Percentiles rank a stretch among this genome's conserved stretches.
Evolutionary conservation across 345 rosid genomes (phyloP).

Genomic region (Abelmoschus esculentus): DNA sequence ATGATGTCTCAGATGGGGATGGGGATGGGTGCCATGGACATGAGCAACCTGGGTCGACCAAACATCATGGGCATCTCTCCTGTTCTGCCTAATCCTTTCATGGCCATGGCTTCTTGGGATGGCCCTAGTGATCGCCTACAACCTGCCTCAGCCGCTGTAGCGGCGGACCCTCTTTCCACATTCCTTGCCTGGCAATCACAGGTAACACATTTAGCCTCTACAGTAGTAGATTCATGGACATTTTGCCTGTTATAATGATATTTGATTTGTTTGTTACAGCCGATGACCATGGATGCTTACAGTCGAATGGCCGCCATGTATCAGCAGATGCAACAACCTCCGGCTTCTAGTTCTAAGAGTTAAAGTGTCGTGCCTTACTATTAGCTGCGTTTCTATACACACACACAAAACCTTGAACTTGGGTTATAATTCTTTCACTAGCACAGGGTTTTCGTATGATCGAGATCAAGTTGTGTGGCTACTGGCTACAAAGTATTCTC

Average conservation of each 20-base stretch:
- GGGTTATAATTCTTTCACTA: constrained; percentile 5
- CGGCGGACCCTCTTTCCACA: constrained; percentile 56
- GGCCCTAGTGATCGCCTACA: constrained; percentile 35
- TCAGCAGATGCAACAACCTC: constrained; percentile 75
- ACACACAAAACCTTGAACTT: not conserved
- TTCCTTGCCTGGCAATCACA: constrained; percentile 70
- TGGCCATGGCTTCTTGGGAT: constrained; percentile 64
- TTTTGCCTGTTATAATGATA: not conserved
- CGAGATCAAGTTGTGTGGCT: not conserved
- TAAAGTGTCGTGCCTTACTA: constrained; percentile 6
- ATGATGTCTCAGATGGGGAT: constrained; percentile 51
- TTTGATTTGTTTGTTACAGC: constrained; percentile 29
- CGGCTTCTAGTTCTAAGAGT: constrained; percentile 47
- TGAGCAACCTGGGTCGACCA: constrained; percentile 46
- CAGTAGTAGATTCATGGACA: not conserved
- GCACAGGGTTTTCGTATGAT: constrained; percentile 4
- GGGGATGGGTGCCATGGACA: constrained; percentile 67
- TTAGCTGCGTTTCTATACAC: not conserved
- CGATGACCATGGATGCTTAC: constrained; percentile 77
- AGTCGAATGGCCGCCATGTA: constrained; percentile 74
- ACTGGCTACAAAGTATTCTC: not conserved
- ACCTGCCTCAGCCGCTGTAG: constrained; percentile 25
- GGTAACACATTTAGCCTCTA: constrained; percentile 22
- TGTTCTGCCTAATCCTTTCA: constrained; percentile 45
- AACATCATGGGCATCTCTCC: constrained; percentile 33